These are phyloP conservation scores for Blastobotrys mokoenaii DNA, from an alignment of 805 yeast genomes.

Conservation along the genomic window DNA sequence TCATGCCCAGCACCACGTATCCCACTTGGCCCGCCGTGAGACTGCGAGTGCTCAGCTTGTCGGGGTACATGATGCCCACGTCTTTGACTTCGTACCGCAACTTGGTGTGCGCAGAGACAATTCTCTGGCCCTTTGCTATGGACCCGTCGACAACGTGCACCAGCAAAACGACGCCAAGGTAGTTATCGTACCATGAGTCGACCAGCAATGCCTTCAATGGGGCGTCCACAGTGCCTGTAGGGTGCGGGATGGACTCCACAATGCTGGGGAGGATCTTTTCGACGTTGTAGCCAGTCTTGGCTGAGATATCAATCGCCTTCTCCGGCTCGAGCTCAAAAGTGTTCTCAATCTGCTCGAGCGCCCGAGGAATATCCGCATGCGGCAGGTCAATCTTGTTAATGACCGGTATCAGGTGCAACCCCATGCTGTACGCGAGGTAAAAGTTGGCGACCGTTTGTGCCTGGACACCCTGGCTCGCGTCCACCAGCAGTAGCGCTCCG, in stretches of 20 bases:
- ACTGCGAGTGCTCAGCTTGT: slow-evolving; percentile 53
- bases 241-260: slow-evolving; percentile 73
- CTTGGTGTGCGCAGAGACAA: slow-evolving; percentile 69
- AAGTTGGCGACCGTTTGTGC: slow-evolving; percentile 99
- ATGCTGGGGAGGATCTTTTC: slow-evolving; percentile 73
- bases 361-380: slow-evolving; percentile 72
- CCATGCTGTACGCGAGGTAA: slow-evolving; percentile 80
- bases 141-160: slow-evolving; percentile 81
- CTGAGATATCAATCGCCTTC: slow-evolving; percentile 78
- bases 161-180: slow-evolving; percentile 81
- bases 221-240: slow-evolving; percentile 43
- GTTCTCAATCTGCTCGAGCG: slow-evolving; percentile 75
- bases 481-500: slow-evolving; percentile 83
- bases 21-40: slow-evolving; percentile 91
- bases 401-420: slow-evolving; percentile 73
- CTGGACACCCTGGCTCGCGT: slow-evolving; percentile 94
- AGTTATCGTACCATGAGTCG: slow-evolving; percentile 97
- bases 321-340: slow-evolving; percentile 72
- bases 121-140: slow-evolving; percentile 63
- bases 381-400: slow-evolving; percentile 88
- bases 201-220: slow-evolving; percentile 73
- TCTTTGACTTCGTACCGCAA: slow-evolving; percentile 81
- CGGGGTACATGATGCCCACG: slow-evolving; percentile 94
- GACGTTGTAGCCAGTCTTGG: slow-evolving; percentile 82
- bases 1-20: slow-evolving; percentile 91